Evolutionary conservation across 306 rosid genomes (phyloP).

Genomic region (Begonia loranthoides): DNA sequence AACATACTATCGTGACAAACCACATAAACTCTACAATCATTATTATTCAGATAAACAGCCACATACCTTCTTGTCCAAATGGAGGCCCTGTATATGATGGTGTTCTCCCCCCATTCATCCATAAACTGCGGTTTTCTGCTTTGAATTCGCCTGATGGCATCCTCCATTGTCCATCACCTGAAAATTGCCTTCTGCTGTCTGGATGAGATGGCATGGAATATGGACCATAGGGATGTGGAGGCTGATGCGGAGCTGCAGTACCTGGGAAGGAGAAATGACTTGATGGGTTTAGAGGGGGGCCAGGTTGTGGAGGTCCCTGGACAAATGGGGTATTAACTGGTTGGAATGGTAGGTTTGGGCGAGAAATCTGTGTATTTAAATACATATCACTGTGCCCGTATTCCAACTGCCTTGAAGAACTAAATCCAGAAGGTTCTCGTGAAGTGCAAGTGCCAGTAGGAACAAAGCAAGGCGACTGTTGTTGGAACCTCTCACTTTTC

Average conservation of each 20-base stretch:
- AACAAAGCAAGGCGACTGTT: slow-evolving; percentile 43
- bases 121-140: slow-evolving; percentile 48
- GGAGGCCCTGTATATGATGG: slow-evolving; percentile 66
- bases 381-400: slow-evolving; percentile 63
- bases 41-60: no score
- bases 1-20: no score
- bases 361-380: slow-evolving; percentile 31
- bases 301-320: slow-evolving; percentile 62
- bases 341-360: slow-evolving; percentile 63
- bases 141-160: slow-evolving; percentile 48
- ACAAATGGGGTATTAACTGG: slow-evolving; percentile 52
- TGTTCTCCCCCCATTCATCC: slow-evolving; percentile 66
- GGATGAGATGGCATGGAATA: slow-evolving; percentile 64
- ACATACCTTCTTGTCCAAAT: slow-evolving; percentile 75
- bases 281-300: slow-evolving; percentile 61
- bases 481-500: slow-evolving; percentile 46
- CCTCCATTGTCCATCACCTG: slow-evolving; percentile 78
- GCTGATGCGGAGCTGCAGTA: slow-evolving; percentile 46
- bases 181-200: slow-evolving; percentile 65
- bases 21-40: no score
- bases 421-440: slow-evolving; percentile 64
- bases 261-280: slow-evolving; percentile 63
- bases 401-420: slow-evolving; percentile 56
- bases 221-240: slow-evolving; percentile 52
- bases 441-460: slow-evolving; percentile 49